phyloP scores from a whole-genome alignment of 768 basidiomycete species.

The Macrocybe gigantea region DNA sequence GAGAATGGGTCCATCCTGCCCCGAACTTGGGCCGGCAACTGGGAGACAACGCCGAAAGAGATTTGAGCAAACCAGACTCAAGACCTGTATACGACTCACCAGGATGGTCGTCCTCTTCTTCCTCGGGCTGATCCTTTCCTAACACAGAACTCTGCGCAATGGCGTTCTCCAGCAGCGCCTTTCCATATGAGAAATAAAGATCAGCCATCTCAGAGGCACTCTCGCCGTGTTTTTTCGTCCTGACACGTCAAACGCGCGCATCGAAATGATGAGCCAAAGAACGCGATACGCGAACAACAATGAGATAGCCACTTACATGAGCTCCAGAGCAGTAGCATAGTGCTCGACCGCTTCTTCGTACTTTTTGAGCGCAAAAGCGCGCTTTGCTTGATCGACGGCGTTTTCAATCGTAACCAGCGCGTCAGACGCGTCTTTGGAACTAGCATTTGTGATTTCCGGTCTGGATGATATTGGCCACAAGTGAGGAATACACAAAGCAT shows the following conservation, averaged over 20 bases:
- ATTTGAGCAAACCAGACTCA: neutral
- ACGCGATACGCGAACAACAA: constrained; percentile 2
- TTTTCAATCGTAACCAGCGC: constrained; percentile 41
- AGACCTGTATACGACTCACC: constrained; percentile 18
- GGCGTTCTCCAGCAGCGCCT: constrained; percentile 89
- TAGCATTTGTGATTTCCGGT: no score
- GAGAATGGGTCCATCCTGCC: constrained; percentile 47
- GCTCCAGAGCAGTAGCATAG: constrained; percentile 80
- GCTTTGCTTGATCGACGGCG: constrained; percentile 73
- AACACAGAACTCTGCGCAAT: constrained; percentile 83
- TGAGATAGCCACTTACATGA: constrained; percentile 56
- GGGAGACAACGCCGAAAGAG: no score
- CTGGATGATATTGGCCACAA: no score
- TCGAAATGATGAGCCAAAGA: constrained; percentile 4
- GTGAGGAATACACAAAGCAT: no score
- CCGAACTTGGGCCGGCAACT: constrained; percentile 10
- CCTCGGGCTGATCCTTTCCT: constrained; percentile 76
- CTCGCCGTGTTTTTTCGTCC: constrained; percentile 72
- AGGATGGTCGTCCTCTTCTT: constrained; percentile 37
- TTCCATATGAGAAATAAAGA: constrained; percentile 87
- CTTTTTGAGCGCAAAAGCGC: constrained; percentile 82
- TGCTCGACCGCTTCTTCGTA: constrained; percentile 82
- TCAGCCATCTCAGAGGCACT: constrained; percentile 82
- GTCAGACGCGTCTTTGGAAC: constrained; percentile 9
- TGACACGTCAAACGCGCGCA: constrained; percentile 23